Conservation (phyloP, 2,329 filamentous ascomycete genomes). For the Cladosporium sp. region DNA sequence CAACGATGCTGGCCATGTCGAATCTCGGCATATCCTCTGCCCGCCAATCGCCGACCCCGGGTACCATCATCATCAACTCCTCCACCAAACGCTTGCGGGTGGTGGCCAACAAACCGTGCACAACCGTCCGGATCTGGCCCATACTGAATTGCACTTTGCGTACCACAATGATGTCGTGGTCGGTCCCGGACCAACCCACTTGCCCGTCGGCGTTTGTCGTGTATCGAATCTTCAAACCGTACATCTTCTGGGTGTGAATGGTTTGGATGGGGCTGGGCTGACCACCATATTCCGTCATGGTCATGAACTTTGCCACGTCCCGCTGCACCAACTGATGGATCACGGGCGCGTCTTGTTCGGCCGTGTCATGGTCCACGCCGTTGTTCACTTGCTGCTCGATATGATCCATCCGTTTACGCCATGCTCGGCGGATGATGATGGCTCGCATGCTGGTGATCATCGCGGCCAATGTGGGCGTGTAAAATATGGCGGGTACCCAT, state of each 20-base stretch:
- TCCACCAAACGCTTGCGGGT: neutral
- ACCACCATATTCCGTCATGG: constrained; percentile 1
- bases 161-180: neutral
- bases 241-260: constrained; percentile 9
- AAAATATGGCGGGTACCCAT: constrained; percentile 10
- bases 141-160: constrained; percentile 8
- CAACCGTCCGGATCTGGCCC: neutral
- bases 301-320: constrained; percentile 6
- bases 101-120: constrained; percentile 2
- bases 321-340: neutral
- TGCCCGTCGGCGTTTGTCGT: constrained; percentile 3
- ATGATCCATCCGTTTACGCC: neutral
- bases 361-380: neutral
- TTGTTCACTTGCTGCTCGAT: neutral
- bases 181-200: neutral
- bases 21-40: neutral
- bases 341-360: neutral
- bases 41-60: neutral
- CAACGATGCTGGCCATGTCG: neutral
- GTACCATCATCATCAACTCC: neutral
- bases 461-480: constrained; percentile 11
- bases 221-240: constrained; percentile 15
- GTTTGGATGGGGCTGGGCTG: neutral
- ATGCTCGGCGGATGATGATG: constrained; percentile 4
- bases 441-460: constrained; percentile 13